Conservation (phyloP, 2,329 filamentous ascomycete genomes). For the Nothophaeocryptopus gaeumannii region DNA sequence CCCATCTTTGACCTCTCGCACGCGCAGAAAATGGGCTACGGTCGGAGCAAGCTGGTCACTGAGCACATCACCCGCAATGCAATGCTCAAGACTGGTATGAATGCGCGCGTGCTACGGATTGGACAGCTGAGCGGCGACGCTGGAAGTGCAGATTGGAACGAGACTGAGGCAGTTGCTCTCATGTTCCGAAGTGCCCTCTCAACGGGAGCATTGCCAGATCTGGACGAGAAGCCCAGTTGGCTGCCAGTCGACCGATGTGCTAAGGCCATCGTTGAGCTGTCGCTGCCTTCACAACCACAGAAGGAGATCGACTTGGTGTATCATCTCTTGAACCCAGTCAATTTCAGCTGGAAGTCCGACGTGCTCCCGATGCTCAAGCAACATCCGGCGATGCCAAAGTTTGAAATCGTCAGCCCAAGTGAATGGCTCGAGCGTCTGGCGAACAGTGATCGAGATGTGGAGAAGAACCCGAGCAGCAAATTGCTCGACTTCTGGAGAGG, state of each 20-base stretch:
- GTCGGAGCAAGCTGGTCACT: slow-evolving; percentile 39
- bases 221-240: slow-evolving; percentile 44
- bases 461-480: slow-evolving; percentile 33
- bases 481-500: slow-evolving; percentile 32
- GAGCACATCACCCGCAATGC: slow-evolving; percentile 34
- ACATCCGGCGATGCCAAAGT: slow-evolving; percentile 42
- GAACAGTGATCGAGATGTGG: slow-evolving; percentile 41
- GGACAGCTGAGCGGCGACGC: slow-evolving; percentile 32
- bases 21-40: slow-evolving; percentile 37
- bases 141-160: slow-evolving; percentile 38
- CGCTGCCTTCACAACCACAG: background rate
- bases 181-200: slow-evolving; percentile 42
- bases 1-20: slow-evolving; percentile 26
- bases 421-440: slow-evolving; percentile 49
- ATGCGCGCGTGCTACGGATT: slow-evolving; percentile 26
- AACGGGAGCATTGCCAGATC: slow-evolving; percentile 38
- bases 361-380: slow-evolving; percentile 52
- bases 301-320: slow-evolving; percentile 19
- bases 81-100: slow-evolving; percentile 28
- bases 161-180: slow-evolving; percentile 43
- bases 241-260: slow-evolving; percentile 45
- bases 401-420: slow-evolving; percentile 43
- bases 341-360: slow-evolving; percentile 53
- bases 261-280: slow-evolving; percentile 20
- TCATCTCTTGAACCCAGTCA: slow-evolving; percentile 44